phyloP scores from a whole-genome alignment of 768 basidiomycete species.

The Auriscalpium vulgare region DNA sequence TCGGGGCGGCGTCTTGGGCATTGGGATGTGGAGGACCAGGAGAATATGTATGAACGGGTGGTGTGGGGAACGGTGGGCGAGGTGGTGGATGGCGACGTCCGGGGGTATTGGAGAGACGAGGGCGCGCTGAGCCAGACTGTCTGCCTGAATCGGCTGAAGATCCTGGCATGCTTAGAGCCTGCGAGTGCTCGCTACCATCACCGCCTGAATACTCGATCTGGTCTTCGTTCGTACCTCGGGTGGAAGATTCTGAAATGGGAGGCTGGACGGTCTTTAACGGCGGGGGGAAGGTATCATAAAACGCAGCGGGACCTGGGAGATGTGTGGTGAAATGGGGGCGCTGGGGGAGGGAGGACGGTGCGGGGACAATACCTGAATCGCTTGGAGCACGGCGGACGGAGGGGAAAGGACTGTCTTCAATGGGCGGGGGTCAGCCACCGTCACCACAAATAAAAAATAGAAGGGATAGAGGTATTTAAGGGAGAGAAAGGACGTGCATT shows the following conservation, averaged over 20 bases:
- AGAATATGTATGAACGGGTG: background rate
- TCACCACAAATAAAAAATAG: background rate
- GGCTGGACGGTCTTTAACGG: background rate
- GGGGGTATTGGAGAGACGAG: background rate
- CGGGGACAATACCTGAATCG: constrained; percentile 1
- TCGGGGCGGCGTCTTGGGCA: background rate
- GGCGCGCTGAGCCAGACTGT: background rate
- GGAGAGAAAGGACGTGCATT: constrained; percentile 2
- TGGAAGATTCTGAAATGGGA: constrained; percentile 11
- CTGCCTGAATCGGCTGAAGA: background rate
- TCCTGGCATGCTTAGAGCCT: constrained; percentile 1
- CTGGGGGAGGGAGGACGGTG: background rate
- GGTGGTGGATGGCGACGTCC: background rate
- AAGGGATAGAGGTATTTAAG: background rate
- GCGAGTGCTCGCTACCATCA: background rate
- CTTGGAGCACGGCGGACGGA: background rate
- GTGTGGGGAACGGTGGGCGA: constrained; percentile 5
- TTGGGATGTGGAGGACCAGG: background rate
- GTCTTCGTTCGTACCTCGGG: background rate
- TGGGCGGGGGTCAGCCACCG: background rate
- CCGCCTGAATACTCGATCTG: constrained; percentile 1
- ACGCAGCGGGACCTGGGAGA: background rate
- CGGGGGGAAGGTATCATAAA: background rate
- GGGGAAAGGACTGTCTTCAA: constrained; percentile 3
- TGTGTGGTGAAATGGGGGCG: background rate